Percentiles rank a stretch among this genome's conserved stretches.
phyloP scores from a whole-genome alignment of 202 grass and related monocot species.

The Elaeis oleifera region DNA sequence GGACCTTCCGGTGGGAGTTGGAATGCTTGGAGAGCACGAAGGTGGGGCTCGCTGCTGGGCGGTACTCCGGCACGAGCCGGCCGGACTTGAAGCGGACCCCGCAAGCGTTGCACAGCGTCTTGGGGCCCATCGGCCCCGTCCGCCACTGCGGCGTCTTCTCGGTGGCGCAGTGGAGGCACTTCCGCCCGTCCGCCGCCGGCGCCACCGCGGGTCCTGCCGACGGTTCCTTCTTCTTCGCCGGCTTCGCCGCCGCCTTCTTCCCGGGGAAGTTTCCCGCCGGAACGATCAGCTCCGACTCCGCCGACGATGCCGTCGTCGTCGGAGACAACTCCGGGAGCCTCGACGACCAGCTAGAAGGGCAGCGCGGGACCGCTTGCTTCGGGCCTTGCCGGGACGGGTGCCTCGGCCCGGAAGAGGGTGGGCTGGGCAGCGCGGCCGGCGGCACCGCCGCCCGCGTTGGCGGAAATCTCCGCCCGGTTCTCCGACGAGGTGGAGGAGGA shows the following conservation, averaged over 20 bases:
- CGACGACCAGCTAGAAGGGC: conserved; percentile 62
- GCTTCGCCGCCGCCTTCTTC: conserved; percentile 42
- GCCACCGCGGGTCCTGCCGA: conserved; percentile 12
- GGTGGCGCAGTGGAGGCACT: conserved; percentile 88
- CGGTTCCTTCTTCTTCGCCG: conserved; percentile 46
- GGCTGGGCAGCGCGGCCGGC: conserved; percentile 12
- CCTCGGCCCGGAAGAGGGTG: conserved; percentile 36
- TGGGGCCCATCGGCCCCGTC: conserved; percentile 79
- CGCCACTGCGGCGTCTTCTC: conserved; percentile 98
- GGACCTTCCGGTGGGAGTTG: conserved; percentile 90
- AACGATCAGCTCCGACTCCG: conserved; percentile 37
- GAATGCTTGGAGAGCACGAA: conserved; percentile 73
- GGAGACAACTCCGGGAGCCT: conserved; percentile 44
- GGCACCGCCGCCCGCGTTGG: neutral
- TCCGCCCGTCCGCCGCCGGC: conserved; percentile 31
- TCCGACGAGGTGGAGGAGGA: conserved; percentile 21
- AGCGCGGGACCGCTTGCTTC: conserved; percentile 70
- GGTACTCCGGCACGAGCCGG: conserved; percentile 85
- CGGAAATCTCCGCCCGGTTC: conserved; percentile 6
- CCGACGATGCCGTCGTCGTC: conserved; percentile 21
- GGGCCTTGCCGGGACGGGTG: conserved; percentile 41
- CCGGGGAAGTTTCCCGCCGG: conserved; percentile 18
- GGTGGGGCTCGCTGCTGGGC: conserved; percentile 77
- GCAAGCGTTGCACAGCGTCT: conserved; percentile 96
- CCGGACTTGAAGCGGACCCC: conserved; percentile 90